These are phyloP conservation scores for Coemansia umbellata DNA, from an alignment of 192 early-diverging fungal genomes.

Conservation along the genomic window DNA sequence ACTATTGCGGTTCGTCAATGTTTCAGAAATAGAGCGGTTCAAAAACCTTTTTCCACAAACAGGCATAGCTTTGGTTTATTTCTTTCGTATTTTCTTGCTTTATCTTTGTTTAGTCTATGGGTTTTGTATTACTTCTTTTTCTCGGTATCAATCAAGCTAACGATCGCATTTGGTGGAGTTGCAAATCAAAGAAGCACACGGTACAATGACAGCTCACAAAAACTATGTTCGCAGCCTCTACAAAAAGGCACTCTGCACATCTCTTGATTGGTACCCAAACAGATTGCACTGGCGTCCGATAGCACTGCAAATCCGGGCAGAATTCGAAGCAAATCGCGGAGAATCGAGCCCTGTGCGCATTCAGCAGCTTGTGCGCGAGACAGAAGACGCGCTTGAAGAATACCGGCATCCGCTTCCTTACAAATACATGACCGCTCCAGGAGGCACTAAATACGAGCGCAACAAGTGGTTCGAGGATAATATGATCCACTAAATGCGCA, in stretches of 20 bases:
- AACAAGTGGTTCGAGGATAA: slow-evolving; percentile 53
- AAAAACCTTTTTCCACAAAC: too few species aligned
- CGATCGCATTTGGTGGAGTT: too few species aligned
- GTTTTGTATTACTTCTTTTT: too few species aligned
- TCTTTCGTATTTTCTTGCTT: too few species aligned
- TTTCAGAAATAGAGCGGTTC: too few species aligned
- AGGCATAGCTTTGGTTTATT: too few species aligned
- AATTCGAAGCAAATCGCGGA: slow-evolving; percentile 79
- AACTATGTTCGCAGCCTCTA: slow-evolving; percentile 79
- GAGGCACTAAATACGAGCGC: slow-evolving; percentile 53
- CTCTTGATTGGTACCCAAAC: slow-evolving; percentile 88
- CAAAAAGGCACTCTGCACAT: slow-evolving; percentile 74
- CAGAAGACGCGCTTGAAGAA: slow-evolving; percentile 71
- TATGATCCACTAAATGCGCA: slow-evolving; percentile 14
- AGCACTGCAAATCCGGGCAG: slow-evolving; percentile 74
- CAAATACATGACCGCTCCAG: slow-evolving; percentile 54
- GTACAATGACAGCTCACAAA: slow-evolving; percentile 57
- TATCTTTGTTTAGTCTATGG: too few species aligned
- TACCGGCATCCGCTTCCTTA: slow-evolving; percentile 83
- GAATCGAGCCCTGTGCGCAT: slow-evolving; percentile 70
- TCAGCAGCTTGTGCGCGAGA: slow-evolving; percentile 58
- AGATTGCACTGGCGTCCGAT: slow-evolving; percentile 74
- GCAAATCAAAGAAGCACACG: neutral
- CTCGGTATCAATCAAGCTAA: too few species aligned
- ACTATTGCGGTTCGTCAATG: too few species aligned